These are phyloP conservation scores for Metarhizium rileyi DNA, from an alignment of 2,329 filamentous ascomycete genomes.

Conservation along the genomic window DNA sequence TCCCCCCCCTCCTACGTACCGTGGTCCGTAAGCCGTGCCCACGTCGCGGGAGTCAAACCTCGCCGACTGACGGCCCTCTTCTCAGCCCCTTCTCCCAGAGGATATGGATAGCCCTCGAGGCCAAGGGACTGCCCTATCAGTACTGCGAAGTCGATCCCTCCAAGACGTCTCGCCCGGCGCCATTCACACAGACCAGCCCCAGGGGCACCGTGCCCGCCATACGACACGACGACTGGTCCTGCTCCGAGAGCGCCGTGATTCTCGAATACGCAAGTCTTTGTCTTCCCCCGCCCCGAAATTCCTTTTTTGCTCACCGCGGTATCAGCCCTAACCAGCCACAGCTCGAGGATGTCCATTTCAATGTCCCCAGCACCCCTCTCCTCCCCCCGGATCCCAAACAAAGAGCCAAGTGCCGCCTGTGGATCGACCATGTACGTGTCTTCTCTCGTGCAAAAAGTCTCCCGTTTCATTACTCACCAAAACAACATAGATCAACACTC, in stretches of 20 bases:
- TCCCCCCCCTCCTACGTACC: too few relatives aligned
- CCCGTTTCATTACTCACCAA: background rate
- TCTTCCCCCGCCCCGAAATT: background rate
- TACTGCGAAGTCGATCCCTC: constrained; percentile 82
- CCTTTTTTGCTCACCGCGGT: too few relatives aligned
- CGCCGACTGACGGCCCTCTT: background rate
- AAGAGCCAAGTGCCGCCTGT: constrained; percentile 66
- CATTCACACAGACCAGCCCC: constrained; percentile 64
- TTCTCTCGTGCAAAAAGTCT: background rate
- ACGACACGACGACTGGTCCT: constrained; percentile 70
- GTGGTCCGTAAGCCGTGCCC: background rate
- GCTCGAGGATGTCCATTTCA: constrained; percentile 71
- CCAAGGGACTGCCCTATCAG: constrained; percentile 69
- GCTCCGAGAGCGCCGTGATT: constrained; percentile 71
- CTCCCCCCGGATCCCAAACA: constrained; percentile 56
- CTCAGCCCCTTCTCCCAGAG: constrained; percentile 77
- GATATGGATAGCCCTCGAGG: constrained; percentile 80
- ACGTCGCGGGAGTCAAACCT: constrained; percentile 4
- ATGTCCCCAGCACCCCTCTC: constrained; percentile 45
- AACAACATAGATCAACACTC: constrained; percentile 53
- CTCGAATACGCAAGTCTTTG: constrained; percentile 63
- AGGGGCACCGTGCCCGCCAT: constrained; percentile 68
- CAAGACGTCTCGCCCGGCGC: constrained; percentile 47
- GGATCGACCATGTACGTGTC: constrained; percentile 63
- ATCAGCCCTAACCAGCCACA: too few relatives aligned